Conservation (phyloP, 768 basidiomycete genomes). For the Rossbeevera mucosa region DNA sequence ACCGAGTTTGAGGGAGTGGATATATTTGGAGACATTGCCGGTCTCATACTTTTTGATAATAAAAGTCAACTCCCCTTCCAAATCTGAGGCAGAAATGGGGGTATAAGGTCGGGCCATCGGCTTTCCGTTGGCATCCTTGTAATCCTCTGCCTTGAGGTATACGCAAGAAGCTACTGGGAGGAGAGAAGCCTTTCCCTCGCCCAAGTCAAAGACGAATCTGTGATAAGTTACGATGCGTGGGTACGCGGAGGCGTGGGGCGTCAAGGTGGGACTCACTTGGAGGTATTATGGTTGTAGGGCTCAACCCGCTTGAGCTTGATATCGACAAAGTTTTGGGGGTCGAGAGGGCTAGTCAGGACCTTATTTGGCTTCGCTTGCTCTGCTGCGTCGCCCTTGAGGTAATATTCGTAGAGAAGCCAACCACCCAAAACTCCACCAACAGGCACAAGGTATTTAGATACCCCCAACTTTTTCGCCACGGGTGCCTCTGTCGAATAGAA, state of each 20-base stretch:
- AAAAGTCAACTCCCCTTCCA: constrained; percentile 70
- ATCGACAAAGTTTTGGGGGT: constrained; percentile 70
- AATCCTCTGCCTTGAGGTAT: constrained; percentile 67
- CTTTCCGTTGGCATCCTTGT: constrained; percentile 76
- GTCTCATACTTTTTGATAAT: constrained; percentile 82
- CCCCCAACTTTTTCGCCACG: constrained; percentile 44
- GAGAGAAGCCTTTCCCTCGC: constrained; percentile 70
- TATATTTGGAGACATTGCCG: constrained; percentile 81
- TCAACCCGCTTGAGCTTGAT: constrained; percentile 78
- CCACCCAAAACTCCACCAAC: constrained; percentile 36
- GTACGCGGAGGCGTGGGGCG: background rate
- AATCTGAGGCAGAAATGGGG: constrained; percentile 75
- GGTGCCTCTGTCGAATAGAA: constrained; percentile 45
- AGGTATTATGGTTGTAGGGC: constrained; percentile 93
- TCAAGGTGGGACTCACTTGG: constrained; percentile 46
- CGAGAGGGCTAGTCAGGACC: constrained; percentile 60
- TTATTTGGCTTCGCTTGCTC: constrained; percentile 37
- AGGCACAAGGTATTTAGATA: constrained; percentile 41
- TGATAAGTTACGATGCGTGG: background rate
- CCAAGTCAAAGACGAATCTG: constrained; percentile 79
- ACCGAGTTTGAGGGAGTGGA: constrained; percentile 77
- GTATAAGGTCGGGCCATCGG: constrained; percentile 92
- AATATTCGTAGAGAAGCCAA: constrained; percentile 49
- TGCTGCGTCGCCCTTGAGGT: constrained; percentile 26
- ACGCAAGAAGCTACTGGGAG: constrained; percentile 78